Conservation (phyloP, 768 basidiomycete species). For the Rhodosporidiobolus odoratus region DNA sequence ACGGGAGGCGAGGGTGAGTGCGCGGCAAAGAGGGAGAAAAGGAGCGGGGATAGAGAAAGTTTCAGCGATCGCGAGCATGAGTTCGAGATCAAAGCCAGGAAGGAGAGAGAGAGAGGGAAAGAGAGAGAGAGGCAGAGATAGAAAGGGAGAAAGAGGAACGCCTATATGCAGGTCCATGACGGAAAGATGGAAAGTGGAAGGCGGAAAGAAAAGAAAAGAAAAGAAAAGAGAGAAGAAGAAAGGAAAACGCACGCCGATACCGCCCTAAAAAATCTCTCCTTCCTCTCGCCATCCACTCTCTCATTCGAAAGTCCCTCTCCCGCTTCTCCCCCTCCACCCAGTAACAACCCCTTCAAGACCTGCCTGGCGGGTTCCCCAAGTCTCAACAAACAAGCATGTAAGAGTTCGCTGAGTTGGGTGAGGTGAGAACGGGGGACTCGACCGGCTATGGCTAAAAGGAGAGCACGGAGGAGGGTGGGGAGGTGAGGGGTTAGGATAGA, state of each 20-base stretch:
- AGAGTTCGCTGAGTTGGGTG: constrained; percentile 48
- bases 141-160: too few species aligned
- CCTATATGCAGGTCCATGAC: too few species aligned
- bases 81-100: neutral
- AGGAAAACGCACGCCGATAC: constrained; percentile 18
- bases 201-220: neutral
- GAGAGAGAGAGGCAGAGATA: neutral
- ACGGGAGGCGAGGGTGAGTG: neutral
- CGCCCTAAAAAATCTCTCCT: constrained; percentile 43
- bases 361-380: constrained; percentile 44
- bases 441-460: constrained; percentile 45
- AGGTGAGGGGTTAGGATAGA: constrained; percentile 40
- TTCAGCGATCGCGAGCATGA: too few species aligned
- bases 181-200: neutral
- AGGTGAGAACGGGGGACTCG: constrained; percentile 48
- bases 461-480: constrained; percentile 43
- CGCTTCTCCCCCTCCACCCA: too few species aligned
- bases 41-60: neutral
- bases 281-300: constrained; percentile 44
- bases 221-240: neutral
- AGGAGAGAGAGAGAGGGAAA: neutral
- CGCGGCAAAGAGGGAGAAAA: neutral
- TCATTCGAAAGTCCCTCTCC: constrained; percentile 45
- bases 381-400: constrained; percentile 47
- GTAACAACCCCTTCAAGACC: constrained; percentile 44